These are phyloP conservation scores for Chaetomiaceae sp. DNA, from an alignment of 2,329 filamentous ascomycete genomes.

Conservation along the genomic window DNA sequence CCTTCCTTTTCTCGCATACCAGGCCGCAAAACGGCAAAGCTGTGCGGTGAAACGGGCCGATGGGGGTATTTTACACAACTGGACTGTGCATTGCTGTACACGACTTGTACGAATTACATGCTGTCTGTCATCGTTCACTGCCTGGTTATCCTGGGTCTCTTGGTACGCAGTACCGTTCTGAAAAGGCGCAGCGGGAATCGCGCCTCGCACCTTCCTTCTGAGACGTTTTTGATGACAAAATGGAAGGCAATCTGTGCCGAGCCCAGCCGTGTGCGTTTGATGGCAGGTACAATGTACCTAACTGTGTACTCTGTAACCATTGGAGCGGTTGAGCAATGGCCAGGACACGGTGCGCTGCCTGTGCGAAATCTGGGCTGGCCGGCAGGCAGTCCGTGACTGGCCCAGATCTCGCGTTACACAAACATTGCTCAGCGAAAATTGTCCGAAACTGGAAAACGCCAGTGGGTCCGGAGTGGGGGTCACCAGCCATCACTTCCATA, in stretches of 20 bases:
- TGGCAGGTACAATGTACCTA: not conserved
- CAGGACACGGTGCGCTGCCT: not conserved
- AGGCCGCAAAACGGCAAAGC: not conserved
- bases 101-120: no score
- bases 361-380: not conserved
- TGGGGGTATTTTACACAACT: no score
- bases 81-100: no score
- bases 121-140: no score
- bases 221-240: no score
- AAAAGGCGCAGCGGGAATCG: no score
- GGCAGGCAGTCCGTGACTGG: not conserved
- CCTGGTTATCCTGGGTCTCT: no score
- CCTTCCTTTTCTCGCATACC: not conserved
- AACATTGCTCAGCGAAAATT: not conserved
- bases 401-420: constrained; percentile 9
- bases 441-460: constrained; percentile 3
- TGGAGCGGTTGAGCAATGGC: not conserved
- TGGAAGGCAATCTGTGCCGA: not conserved
- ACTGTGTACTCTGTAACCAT: no score
- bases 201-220: no score
- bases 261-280: not conserved
- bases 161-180: no score
- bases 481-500: no score
- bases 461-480: constrained; percentile 12
- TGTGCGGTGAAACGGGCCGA: constrained; percentile 12